These are phyloP conservation scores for Cucumis sativus DNA, from an alignment of 306 rosid genomes.

Conservation along the genomic window DNA sequence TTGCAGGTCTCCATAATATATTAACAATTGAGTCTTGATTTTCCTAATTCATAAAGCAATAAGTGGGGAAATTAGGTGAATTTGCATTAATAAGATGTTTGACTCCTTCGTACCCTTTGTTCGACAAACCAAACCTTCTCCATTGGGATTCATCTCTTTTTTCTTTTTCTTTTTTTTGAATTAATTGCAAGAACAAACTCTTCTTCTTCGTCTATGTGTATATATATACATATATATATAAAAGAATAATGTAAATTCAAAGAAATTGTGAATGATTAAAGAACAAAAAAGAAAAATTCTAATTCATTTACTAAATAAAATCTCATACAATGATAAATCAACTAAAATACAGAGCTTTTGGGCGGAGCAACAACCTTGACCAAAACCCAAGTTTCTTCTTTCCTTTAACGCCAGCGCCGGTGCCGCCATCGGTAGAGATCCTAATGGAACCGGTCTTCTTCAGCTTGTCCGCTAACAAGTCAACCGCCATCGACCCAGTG, in stretches of 20 bases:
- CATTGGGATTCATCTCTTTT: neutral
- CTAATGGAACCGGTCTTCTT: neutral
- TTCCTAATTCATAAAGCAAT: neutral
- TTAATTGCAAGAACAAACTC: neutral
- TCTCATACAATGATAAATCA: neutral
- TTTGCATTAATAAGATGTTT: neutral
- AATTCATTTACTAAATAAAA: neutral
- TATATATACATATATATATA: too few species aligned
- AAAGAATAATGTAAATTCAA: neutral
- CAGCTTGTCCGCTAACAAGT: neutral
- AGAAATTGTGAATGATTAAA: neutral
- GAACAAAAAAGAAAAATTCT: neutral
- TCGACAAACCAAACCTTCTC: too few species aligned
- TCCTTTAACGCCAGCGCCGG: neutral
- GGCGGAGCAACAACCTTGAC: neutral
- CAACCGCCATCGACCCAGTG: neutral
- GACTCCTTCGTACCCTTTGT: neutral
- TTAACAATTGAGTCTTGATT: neutral
- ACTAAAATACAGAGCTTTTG: neutral
- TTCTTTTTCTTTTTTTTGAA: neutral
- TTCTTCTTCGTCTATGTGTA: neutral
- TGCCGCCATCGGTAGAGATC: neutral
- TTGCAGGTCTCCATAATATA: too few species aligned
- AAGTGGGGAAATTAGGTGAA: neutral
- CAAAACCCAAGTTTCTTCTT: constrained; percentile 6